A percentile compares a stretch with the other conserved stretches of the same genome.
These are phyloP conservation scores for Colletotrichum kahawae DNA, from an alignment of 2,329 filamentous ascomycete species.

Conservation along the genomic window DNA sequence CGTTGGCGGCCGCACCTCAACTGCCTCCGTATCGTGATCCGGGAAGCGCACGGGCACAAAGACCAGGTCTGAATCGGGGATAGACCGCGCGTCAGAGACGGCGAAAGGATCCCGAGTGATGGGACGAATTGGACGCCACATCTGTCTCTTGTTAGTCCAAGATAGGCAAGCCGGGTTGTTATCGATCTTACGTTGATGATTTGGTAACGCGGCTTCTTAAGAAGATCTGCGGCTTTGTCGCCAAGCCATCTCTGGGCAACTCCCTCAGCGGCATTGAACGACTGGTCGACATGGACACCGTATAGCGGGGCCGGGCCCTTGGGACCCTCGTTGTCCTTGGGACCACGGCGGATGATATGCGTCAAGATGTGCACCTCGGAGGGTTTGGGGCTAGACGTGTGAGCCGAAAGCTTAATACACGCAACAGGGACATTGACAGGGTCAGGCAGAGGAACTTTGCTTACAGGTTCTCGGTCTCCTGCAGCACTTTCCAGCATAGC, in stretches of 20 bases:
- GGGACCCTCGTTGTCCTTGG: slow-evolving; percentile 3
- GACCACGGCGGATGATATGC: slow-evolving; percentile 15
- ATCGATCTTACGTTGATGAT: slow-evolving; percentile 58
- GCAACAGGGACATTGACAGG: not conserved
- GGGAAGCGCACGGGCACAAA: slow-evolving; percentile 28
- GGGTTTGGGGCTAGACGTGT: slow-evolving; percentile 2
- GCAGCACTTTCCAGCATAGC: slow-evolving; percentile 19
- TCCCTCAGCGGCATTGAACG: slow-evolving; percentile 45
- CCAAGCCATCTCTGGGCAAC: slow-evolving; percentile 13
- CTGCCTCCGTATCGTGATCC: slow-evolving; percentile 40
- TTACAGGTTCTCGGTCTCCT: slow-evolving; percentile 7
- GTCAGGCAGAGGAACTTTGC: not conserved
- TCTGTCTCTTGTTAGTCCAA: slow-evolving; percentile 46
- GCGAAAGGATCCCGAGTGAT: slow-evolving; percentile 52
- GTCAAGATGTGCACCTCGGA: slow-evolving; percentile 14
- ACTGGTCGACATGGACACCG: slow-evolving; percentile 61
- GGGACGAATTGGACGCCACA: slow-evolving; percentile 39
- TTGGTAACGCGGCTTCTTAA: slow-evolving; percentile 48
- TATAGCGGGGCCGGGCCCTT: slow-evolving; percentile 18
- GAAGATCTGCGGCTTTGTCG: slow-evolving; percentile 28
- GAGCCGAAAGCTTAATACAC: not conserved
- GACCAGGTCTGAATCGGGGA: slow-evolving; percentile 56
- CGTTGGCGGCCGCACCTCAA: slow-evolving; percentile 52
- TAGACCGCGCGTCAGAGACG: slow-evolving; percentile 55
- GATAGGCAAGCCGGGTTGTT: slow-evolving; percentile 46